Evolutionary conservation across 805 yeast genomes (phyloP).

Genomic region (Maudiozyma barnettii): DNA sequence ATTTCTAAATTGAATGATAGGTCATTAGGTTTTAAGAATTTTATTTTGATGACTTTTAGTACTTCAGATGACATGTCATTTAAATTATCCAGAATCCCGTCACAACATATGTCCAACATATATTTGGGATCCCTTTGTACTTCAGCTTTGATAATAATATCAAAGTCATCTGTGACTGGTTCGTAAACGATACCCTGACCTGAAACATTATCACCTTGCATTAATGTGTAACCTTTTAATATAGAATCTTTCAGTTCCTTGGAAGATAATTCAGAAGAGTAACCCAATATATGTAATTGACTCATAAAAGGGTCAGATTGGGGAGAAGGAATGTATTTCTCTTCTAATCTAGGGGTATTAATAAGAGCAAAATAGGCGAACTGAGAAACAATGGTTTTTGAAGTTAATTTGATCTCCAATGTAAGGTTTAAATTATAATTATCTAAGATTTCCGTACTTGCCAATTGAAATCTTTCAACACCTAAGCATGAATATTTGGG

Average conservation of each 20-base stretch:
- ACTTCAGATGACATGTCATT: conserved; percentile 2
- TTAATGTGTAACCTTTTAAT: conserved; percentile 22
- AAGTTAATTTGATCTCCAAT: conserved; percentile 3
- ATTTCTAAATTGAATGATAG: conserved; percentile 1
- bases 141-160: conserved; percentile 9
- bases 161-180: conserved; percentile 11
- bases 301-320: conserved; percentile 15
- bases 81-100: conserved; percentile 23
- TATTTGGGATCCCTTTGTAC: conserved; percentile 2
- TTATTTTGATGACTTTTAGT: conserved; percentile 4
- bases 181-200: conserved; percentile 11
- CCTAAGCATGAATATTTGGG: conserved; percentile 60
- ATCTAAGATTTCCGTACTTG: conserved; percentile 48
- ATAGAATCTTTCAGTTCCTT: conserved; percentile 11
- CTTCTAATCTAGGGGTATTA: conserved; percentile 24
- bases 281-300: conserved; percentile 21
- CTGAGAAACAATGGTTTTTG: neutral
- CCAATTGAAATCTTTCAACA: conserved; percentile 54
- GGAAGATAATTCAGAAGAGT: conserved; percentile 9
- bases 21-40: conserved; percentile 6
- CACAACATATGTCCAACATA: conserved; percentile 24
- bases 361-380: conserved; percentile 24
- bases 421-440: conserved; percentile 24
- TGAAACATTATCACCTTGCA: conserved; percentile 7
- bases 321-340: conserved; percentile 25